Percentiles rank a stretch among this genome's conserved stretches.
Evolutionary conservation across 371 early-diverging fungal genomes (phyloP).

Genomic region (Mortierella sp.): DNA sequence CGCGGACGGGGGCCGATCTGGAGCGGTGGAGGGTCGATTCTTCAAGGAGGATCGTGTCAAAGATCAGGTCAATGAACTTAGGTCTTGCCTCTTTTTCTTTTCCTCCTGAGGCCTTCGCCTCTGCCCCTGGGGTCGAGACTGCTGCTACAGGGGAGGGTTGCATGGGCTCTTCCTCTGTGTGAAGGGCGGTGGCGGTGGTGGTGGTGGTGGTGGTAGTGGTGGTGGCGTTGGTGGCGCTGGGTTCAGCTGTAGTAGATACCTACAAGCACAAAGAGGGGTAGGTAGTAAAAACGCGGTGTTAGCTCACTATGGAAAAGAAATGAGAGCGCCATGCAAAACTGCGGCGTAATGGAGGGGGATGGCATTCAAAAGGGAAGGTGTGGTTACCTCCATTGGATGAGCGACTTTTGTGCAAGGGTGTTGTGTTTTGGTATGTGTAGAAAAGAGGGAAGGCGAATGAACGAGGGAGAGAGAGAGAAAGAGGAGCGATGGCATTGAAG

Average conservation of each 20-base stretch:
- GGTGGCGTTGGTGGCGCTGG: not conserved
- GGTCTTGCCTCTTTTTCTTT: not conserved
- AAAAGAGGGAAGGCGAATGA: not conserved
- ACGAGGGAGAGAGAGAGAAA: not conserved
- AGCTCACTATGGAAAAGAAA: not conserved
- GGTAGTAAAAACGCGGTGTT: not conserved
- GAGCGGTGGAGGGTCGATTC: constrained; percentile 14
- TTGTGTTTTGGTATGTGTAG: too few species aligned
- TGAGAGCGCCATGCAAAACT: not conserved
- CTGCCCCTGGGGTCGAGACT: not conserved
- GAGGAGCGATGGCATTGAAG: not conserved
- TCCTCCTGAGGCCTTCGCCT: not conserved
- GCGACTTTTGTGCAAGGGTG: too few species aligned
- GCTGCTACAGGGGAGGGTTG: not conserved
- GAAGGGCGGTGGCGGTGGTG: not conserved
- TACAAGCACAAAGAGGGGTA: not conserved
- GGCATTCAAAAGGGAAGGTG: too few species aligned
- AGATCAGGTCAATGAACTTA: constrained; percentile 16
- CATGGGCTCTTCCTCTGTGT: not conserved
- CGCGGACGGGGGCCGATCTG: not conserved
- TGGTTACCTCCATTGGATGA: too few species aligned
- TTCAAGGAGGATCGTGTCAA: constrained; percentile 33
- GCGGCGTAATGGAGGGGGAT: too few species aligned
- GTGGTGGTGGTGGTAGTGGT: too few species aligned
- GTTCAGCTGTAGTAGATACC: constrained; percentile 3